Percentiles rank a stretch among this genome's conserved stretches.
phyloP scores from a whole-genome alignment of 1,284 basidiomycete species.

The Tilletiaria anomala region DNA sequence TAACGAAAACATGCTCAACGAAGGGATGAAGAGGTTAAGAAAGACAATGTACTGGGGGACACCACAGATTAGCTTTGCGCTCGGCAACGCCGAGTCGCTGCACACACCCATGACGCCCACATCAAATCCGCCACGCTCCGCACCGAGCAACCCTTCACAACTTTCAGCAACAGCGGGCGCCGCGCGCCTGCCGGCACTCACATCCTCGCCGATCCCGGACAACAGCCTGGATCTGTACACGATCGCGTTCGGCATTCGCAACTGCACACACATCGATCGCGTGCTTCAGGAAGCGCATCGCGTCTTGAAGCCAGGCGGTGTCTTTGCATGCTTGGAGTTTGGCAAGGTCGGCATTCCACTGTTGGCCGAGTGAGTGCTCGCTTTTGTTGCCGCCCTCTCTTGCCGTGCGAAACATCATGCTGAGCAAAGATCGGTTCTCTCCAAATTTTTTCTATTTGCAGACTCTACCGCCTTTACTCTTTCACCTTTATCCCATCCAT shows the following conservation, averaged over 20 bases:
- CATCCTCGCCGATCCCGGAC: conserved; percentile 22
- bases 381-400: too few species aligned
- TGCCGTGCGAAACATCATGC: neutral
- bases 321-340: conserved; percentile 91
- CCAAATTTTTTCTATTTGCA: conserved; percentile 35
- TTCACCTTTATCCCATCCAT: conserved; percentile 89
- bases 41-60: conserved; percentile 47
- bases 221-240: conserved; percentile 89
- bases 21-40: conserved; percentile 68
- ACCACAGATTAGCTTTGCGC: conserved; percentile 80
- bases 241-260: conserved; percentile 95
- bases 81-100: conserved; percentile 81
- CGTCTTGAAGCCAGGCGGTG: conserved; percentile 89
- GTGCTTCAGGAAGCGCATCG: conserved; percentile 82
- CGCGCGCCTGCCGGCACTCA: conserved; percentile 26
- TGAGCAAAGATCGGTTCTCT: neutral
- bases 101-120: conserved; percentile 14
- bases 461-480: conserved; percentile 86
- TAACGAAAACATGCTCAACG: conserved; percentile 85
- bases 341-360: conserved; percentile 82
- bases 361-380: conserved; percentile 56
- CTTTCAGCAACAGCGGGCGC: too few species aligned
- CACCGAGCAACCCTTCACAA: too few species aligned
- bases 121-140: too few species aligned
- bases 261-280: conserved; percentile 82